These are phyloP conservation scores for Bipolaris cookei DNA, from an alignment of 2,329 filamentous ascomycete species.

Conservation along the genomic window DNA sequence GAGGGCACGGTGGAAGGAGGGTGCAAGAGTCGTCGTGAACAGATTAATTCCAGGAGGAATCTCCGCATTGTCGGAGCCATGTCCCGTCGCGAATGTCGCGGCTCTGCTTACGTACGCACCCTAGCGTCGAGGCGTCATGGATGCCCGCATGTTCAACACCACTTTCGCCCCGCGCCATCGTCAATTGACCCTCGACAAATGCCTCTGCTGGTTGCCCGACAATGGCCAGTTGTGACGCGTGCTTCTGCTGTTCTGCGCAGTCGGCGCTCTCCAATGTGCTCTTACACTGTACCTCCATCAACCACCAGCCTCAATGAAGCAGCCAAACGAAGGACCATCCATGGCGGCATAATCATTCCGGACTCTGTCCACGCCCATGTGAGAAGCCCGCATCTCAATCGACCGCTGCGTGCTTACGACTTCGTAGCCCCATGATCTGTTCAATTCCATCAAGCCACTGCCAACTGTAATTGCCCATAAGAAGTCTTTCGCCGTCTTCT, in stretches of 20 bases:
- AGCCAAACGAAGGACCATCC: slow-evolving; percentile 1
- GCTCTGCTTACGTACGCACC: slow-evolving; percentile 17
- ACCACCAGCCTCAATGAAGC: background rate
- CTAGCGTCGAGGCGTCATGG: slow-evolving; percentile 25
- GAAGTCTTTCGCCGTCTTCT: slow-evolving; percentile 36
- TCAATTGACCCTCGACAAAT: slow-evolving; percentile 39
- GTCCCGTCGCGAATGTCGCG: slow-evolving; percentile 13
- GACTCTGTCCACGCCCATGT: slow-evolving; percentile 32
- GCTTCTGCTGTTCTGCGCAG: slow-evolving; percentile 15
- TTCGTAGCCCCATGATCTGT: slow-evolving; percentile 31
- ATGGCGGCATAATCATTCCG: slow-evolving; percentile 41
- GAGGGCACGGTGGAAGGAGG: slow-evolving; percentile 7
- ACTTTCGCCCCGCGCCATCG: slow-evolving; percentile 18
- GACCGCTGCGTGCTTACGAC: slow-evolving; percentile 12
- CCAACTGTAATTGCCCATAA: background rate
- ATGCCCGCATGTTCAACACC: slow-evolving; percentile 7
- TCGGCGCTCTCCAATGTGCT: slow-evolving; percentile 16
- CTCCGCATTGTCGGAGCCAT: slow-evolving; percentile 15
- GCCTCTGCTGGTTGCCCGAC: slow-evolving; percentile 38
- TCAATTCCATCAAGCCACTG: slow-evolving; percentile 33
- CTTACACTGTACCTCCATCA: slow-evolving; percentile 9
- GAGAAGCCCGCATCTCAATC: slow-evolving; percentile 1
- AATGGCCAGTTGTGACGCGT: slow-evolving; percentile 35
- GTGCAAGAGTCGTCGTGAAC: slow-evolving; percentile 17
- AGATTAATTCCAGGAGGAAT: slow-evolving; percentile 32